These are phyloP conservation scores for Cadophora luteo-olivacea DNA, from an alignment of 2,329 filamentous ascomycete genomes.

Conservation along the genomic window DNA sequence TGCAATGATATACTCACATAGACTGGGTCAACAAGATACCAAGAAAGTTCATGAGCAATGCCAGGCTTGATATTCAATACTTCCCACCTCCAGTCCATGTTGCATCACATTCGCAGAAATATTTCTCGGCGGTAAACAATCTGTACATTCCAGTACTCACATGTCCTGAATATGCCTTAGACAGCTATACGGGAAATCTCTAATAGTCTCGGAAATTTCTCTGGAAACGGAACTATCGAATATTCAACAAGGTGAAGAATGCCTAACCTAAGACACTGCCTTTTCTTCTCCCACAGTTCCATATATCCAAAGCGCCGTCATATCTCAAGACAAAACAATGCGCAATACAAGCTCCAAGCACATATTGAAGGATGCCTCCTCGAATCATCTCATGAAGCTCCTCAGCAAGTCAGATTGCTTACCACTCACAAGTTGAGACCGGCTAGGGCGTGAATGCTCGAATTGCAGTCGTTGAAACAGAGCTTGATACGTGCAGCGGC, in stretches of 20 bases:
- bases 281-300: not conserved
- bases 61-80: not conserved
- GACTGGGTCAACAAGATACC: conserved; percentile 1
- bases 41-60: not conserved
- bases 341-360: not conserved
- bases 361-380: not conserved
- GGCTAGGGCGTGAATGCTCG: conserved; percentile 8
- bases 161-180: not conserved
- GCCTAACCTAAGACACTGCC: not conserved
- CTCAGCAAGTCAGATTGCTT: conserved; percentile 6
- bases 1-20: conserved; percentile 4
- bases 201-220: not conserved
- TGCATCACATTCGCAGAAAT: not conserved
- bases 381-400: not conserved
- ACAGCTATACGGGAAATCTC: not conserved
- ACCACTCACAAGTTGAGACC: conserved; percentile 10
- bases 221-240: not conserved
- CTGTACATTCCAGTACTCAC: not conserved
- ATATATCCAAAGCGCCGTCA: not conserved
- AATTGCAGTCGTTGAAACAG: conserved; percentile 14
- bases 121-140: not conserved
- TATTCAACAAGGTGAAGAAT: not conserved
- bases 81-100: not conserved
- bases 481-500: conserved; percentile 12
- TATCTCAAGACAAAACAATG: not conserved